Conservation (phyloP, 164 flowering plant genomes). For the Taxillus chinensis region DNA sequence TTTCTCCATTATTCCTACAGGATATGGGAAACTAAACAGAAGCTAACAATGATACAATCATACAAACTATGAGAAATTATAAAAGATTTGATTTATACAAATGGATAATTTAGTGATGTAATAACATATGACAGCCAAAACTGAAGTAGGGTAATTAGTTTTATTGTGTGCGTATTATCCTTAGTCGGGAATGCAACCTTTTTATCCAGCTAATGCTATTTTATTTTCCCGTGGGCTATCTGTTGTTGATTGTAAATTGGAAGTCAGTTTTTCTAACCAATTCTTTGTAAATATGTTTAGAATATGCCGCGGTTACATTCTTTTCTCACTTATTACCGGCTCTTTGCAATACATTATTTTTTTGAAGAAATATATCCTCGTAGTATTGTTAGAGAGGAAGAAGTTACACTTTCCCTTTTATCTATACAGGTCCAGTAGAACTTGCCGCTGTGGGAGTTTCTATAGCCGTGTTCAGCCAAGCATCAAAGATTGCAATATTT, state of each 20-base stretch:
- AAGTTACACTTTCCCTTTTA: not conserved
- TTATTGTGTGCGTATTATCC: not conserved
- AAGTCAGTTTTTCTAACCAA: not conserved
- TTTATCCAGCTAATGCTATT: not conserved
- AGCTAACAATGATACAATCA: no score
- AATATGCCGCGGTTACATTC: no score
- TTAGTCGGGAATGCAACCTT: not conserved
- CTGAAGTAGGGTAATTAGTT: not conserved
- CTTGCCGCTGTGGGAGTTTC: constrained; percentile 61
- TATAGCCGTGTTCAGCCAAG: constrained; percentile 54
- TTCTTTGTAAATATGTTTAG: not conserved
- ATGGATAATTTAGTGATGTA: not conserved
- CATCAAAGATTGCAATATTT: constrained; percentile 45
- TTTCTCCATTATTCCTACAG: no score
- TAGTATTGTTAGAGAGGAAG: no score
- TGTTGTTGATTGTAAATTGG: not conserved
- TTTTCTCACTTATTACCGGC: no score
- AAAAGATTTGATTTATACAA: no score
- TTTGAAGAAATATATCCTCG: no score
- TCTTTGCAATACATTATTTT: no score
- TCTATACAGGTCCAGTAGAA: constrained; percentile 51
- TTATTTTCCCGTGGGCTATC: not conserved
- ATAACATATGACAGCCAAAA: not conserved
- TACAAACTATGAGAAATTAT: no score
- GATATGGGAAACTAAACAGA: no score